A percentile compares a stretch with the other conserved stretches of the same genome.
Conservation (phyloP, 768 basidiomycete species). For the Panaeolus cyanescens region DNA sequence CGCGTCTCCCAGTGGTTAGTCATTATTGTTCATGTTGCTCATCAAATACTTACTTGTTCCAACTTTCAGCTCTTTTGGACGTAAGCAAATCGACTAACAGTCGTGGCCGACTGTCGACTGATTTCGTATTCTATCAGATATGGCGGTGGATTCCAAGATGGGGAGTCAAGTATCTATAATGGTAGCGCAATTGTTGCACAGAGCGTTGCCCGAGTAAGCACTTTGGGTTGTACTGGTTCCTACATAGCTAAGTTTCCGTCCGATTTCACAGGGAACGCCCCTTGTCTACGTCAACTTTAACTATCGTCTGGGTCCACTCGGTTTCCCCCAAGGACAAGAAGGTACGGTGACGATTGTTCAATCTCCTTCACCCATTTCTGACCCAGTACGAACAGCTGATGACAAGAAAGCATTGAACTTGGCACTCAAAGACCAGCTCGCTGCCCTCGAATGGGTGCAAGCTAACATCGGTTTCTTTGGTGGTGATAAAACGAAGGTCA, state of each 20-base stretch:
- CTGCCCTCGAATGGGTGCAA: conserved; percentile 58
- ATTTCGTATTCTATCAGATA: conserved; percentile 21
- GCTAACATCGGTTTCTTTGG: conserved; percentile 61
- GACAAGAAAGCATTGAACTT: conserved; percentile 42
- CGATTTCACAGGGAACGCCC: conserved; percentile 43
- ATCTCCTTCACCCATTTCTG: not conserved
- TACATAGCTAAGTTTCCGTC: too few species aligned
- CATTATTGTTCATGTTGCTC: not conserved
- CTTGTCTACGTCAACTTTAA: conserved; percentile 42
- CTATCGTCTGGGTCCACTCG: conserved; percentile 47
- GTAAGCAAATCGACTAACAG: conserved; percentile 18
- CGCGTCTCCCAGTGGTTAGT: conserved; percentile 41
- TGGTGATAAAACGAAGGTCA: conserved; percentile 46
- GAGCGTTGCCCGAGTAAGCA: conserved; percentile 34
- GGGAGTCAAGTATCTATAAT: conserved; percentile 29
- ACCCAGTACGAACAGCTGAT: conserved; percentile 24
- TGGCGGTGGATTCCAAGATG: conserved; percentile 34
- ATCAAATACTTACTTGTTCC: not conserved
- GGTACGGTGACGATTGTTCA: conserved; percentile 9
- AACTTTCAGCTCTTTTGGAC: conserved; percentile 38
- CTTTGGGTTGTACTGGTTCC: not conserved
- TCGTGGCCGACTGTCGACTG: not conserved
- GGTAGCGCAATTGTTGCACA: conserved; percentile 36
- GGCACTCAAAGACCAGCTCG: conserved; percentile 45
- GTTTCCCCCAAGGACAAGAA: conserved; percentile 44